A percentile compares a stretch with the other conserved stretches of the same genome.
These are phyloP conservation scores for Fusarium begoniae DNA, from an alignment of 2,329 filamentous ascomycete species.

Conservation along the genomic window DNA sequence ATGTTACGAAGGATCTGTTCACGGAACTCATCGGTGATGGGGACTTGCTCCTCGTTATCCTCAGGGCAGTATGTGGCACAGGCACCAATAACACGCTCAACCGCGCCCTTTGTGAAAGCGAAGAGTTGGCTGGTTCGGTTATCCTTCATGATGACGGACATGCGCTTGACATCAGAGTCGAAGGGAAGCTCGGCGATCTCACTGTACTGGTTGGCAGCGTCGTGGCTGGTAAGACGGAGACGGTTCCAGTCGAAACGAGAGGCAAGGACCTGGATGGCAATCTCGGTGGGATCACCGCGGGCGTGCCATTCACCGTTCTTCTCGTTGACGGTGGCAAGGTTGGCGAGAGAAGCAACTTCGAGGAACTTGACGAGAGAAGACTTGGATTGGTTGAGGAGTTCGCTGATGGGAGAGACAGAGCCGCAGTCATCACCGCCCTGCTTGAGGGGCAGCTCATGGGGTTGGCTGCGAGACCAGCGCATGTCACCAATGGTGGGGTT, in stretches of 20 bases:
- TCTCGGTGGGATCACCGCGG: slow-evolving; percentile 74
- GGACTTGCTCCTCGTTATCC: slow-evolving; percentile 45
- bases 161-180: slow-evolving; percentile 77
- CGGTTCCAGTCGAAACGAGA: slow-evolving; percentile 71
- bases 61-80: slow-evolving; percentile 62
- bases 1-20: slow-evolving; percentile 69
- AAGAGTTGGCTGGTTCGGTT: slow-evolving; percentile 46
- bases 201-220: slow-evolving; percentile 58
- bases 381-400: slow-evolving; percentile 54
- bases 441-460: slow-evolving; percentile 53
- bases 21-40: slow-evolving; percentile 62
- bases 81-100: slow-evolving; percentile 71
- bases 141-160: slow-evolving; percentile 72
- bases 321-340: slow-evolving; percentile 59
- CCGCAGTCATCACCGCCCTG: slow-evolving; percentile 41
- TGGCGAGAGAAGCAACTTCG: slow-evolving; percentile 66
- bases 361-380: slow-evolving; percentile 61
- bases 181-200: slow-evolving; percentile 75
- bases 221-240: slow-evolving; percentile 56
- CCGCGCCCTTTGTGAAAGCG: slow-evolving; percentile 69
- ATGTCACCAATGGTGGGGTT: slow-evolving; percentile 64
- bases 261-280: slow-evolving; percentile 77
- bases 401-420: slow-evolving; percentile 37
- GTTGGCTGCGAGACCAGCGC: slow-evolving; percentile 49
- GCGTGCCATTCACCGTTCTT: slow-evolving; percentile 63